Evolutionary conservation across 306 rosid species (phyloP), one percentile per base, ranked within the genome.

Genomic region (Alnus glutinosa): DNA sequence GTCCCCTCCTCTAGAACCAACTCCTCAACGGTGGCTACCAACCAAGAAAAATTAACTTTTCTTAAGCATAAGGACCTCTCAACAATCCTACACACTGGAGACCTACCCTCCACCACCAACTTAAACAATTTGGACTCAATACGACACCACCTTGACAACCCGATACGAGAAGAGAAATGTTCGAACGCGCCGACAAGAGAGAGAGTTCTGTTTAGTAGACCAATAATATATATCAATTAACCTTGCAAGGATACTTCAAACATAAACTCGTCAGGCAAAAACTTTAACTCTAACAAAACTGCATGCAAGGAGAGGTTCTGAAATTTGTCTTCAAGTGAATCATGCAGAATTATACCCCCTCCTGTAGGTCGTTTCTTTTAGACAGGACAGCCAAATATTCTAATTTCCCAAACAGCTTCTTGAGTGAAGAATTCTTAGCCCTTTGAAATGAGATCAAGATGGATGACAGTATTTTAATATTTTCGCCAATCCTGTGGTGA

Each of bases 401-500:
- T 8, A 59, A 59, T 23, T 23, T 23, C 37, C 32, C 11, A 10
- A 42, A 59, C 37, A 28, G 32, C 66, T 32, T 12, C 34, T 58
- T 58, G 36, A 28, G 32, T 19, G 66, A 23, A 0, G 7, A 59
- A 19, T 59, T 28, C 5, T 59, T 59, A 28, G 36, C 61, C 28
- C 61, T 55, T n/a, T 16, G 61, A 55, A 55, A 55, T 48, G 68
- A 34, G 15, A 67, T 67, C 62, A 54, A 6, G 55, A 37, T 19
- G 9, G 58, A 58, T 64, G 46, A 3, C 14, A 55, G 55, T 58
- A 77, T 61, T 37, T 47, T 49, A 10, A 72, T 19, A 32, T 62
- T 75, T 34, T 15, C 19, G 9, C 63, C 66, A 79, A 79, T 54
- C 62, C 4, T 48, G 61, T 62, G 75, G 74, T 58, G 48, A 64